phyloP scores from a whole-genome alignment of 768 basidiomycete genomes.

The Pisolithus albus region DNA sequence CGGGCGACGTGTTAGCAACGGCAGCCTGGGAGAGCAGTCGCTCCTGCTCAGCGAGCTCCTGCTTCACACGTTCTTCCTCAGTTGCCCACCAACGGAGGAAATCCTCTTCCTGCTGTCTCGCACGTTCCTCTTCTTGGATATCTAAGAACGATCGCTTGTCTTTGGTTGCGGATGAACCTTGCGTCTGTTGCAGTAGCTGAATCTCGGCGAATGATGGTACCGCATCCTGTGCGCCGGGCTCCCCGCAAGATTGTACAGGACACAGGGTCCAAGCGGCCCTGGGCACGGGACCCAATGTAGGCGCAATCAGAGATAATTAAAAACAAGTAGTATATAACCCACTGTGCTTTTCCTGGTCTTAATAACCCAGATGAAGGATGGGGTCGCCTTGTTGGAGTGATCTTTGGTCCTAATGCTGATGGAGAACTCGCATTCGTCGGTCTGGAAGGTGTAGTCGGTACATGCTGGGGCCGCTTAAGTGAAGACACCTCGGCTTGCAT shows the following conservation, averaged over 20 bases:
- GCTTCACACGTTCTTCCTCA: conserved; percentile 67
- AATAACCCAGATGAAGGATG: conserved; percentile 21
- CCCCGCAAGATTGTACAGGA: conserved; percentile 42
- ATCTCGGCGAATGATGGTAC: conserved; percentile 74
- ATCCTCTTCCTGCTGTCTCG: conserved; percentile 60
- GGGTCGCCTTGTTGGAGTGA: conserved; percentile 50
- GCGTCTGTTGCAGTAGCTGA: conserved; percentile 67
- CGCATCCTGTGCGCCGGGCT: conserved; percentile 19
- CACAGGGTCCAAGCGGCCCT: conserved; percentile 59
- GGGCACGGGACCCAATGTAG: too few relatives aligned
- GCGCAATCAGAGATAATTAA: too few relatives aligned
- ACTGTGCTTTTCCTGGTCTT: conserved; percentile 43
- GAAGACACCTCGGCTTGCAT: conserved; percentile 7
- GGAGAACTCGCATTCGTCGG: conserved; percentile 18
- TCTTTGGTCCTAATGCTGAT: conserved; percentile 49
- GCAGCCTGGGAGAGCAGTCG: background rate
- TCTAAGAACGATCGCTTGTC: conserved; percentile 64
- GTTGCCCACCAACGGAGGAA: conserved; percentile 88
- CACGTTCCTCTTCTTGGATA: conserved; percentile 81
- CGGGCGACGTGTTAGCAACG: background rate
- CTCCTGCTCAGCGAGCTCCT: conserved; percentile 32
- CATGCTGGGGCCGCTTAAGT: conserved; percentile 10
- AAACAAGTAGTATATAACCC: conserved; percentile 19
- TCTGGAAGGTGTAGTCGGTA: conserved; percentile 19
- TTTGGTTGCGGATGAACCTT: too few relatives aligned